Evolutionary conservation across 2,329 filamentous ascomycete genomes (phyloP).

Genomic region (Colletotrichum cordylinicola): DNA sequence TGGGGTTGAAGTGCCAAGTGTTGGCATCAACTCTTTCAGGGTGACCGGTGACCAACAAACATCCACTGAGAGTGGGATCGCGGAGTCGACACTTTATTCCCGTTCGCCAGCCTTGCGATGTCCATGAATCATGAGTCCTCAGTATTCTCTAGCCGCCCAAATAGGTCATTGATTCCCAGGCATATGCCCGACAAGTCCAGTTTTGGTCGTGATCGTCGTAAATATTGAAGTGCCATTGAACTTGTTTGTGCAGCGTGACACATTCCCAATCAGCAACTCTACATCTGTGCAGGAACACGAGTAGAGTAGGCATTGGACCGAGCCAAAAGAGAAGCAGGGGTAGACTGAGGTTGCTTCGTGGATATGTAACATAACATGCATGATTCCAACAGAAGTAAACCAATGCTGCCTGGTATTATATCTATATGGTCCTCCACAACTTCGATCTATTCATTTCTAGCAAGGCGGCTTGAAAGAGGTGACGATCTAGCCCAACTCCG

Average conservation of each 20-base stretch:
- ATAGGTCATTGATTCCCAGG: neutral
- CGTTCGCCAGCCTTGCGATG: neutral
- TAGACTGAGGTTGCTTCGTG: neutral
- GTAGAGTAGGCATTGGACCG: neutral
- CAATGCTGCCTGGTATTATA: neutral
- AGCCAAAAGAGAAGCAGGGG: neutral
- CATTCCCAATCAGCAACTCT: neutral
- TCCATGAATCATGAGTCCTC: neutral
- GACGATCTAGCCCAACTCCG: fast-evolving
- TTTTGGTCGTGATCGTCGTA: neutral
- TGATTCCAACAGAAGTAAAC: neutral
- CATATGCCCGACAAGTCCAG: neutral
- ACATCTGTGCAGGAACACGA: neutral
- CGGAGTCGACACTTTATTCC: neutral
- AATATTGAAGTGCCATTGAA: neutral
- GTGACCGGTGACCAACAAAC: neutral
- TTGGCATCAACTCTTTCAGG: neutral
- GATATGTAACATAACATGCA: neutral
- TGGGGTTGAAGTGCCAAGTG: neutral
- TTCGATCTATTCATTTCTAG: fast-evolving
- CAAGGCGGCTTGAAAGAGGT: neutral
- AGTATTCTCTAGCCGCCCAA: fast-evolving
- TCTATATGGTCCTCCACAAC: neutral
- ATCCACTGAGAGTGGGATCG: neutral
- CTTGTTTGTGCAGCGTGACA: fast-evolving